Conservation (phyloP, 441 rosid genomes). For the Adansonia madagascariensis region DNA sequence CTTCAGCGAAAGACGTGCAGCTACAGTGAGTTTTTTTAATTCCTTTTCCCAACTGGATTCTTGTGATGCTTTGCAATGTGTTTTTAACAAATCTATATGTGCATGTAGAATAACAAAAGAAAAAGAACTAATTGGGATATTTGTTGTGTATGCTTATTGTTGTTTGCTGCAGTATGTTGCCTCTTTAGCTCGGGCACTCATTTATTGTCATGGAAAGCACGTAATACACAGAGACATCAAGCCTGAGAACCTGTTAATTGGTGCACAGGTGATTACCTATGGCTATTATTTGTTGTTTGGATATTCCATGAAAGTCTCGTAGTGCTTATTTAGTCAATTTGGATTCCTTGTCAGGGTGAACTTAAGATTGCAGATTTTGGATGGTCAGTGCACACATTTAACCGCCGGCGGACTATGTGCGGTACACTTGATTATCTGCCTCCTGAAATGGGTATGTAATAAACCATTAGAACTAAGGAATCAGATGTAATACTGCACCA, state of each 20-base stretch:
- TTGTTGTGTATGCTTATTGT: slow-evolving; percentile 24
- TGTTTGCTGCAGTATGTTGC: slow-evolving; percentile 78
- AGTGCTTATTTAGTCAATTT: slow-evolving; percentile 28
- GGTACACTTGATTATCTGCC: slow-evolving; percentile 97
- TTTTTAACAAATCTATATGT: neutral
- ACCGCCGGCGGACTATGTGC: slow-evolving; percentile 94
- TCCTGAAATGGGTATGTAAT: slow-evolving; percentile 89
- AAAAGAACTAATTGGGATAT: neutral
- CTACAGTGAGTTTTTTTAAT: slow-evolving; percentile 66
- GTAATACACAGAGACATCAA: slow-evolving; percentile 96
- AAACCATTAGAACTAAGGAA: neutral
- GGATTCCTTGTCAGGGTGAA: slow-evolving; percentile 65
- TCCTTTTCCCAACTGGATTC: neutral
- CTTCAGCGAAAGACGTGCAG: slow-evolving; percentile 95
- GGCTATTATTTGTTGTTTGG: neutral
- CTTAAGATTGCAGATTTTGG: slow-evolving; percentile 98
- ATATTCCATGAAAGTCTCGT: neutral
- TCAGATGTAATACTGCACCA: neutral
- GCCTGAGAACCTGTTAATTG: slow-evolving; percentile 86
- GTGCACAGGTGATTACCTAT: slow-evolving; percentile 63
- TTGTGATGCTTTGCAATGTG: neutral
- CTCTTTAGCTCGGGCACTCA: slow-evolving; percentile 90
- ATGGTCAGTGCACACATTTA: slow-evolving; percentile 98
- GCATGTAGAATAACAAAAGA: too few relatives aligned
- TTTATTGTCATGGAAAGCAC: slow-evolving; percentile 97